Evolutionary conservation across 768 basidiomycete species (phyloP).

Genomic region (Lentinula edodes): DNA sequence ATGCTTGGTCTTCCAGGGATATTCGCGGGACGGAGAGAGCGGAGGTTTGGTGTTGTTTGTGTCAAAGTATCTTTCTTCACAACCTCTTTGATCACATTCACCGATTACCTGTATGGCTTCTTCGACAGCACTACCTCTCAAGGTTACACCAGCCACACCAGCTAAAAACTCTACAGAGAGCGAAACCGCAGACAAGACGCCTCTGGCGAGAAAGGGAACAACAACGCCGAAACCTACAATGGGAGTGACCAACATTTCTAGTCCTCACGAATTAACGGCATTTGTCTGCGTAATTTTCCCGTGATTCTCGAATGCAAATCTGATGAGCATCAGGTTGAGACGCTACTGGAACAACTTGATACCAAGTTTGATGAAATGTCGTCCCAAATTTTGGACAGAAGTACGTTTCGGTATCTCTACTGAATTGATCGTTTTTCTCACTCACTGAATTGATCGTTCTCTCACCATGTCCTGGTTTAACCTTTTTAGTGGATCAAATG

Average conservation of each 20-base stretch:
- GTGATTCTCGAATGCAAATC: background rate
- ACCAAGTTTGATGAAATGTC: constrained; percentile 92
- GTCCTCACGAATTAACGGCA: constrained; percentile 90
- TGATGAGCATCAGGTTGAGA: constrained; percentile 58
- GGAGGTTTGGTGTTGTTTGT: background rate
- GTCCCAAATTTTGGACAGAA: constrained; percentile 77
- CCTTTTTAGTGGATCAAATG: constrained; percentile 82
- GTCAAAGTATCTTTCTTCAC: background rate
- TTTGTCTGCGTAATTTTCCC: constrained; percentile 53
- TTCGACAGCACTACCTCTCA: constrained; percentile 62
- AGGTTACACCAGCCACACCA: constrained; percentile 54
- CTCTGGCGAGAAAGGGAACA: constrained; percentile 33
- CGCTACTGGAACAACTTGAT: constrained; percentile 83
- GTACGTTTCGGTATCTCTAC: constrained; percentile 36
- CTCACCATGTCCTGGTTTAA: background rate
- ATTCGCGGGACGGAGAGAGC: background rate
- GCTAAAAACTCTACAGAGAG: constrained; percentile 32
- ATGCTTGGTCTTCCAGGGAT: background rate
- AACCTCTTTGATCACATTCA: background rate
- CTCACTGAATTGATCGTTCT: too few species aligned
- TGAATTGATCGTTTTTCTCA: constrained; percentile 5
- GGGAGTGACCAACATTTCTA: constrained; percentile 68
- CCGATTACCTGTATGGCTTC: background rate
- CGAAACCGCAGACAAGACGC: constrained; percentile 46
- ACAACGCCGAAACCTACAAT: constrained; percentile 33